Percentiles rank a stretch among this genome's conserved stretches.
These are phyloP conservation scores for Viridothelium virens DNA, from an alignment of 495 filamentous ascomycete species.

Conservation along the genomic window DNA sequence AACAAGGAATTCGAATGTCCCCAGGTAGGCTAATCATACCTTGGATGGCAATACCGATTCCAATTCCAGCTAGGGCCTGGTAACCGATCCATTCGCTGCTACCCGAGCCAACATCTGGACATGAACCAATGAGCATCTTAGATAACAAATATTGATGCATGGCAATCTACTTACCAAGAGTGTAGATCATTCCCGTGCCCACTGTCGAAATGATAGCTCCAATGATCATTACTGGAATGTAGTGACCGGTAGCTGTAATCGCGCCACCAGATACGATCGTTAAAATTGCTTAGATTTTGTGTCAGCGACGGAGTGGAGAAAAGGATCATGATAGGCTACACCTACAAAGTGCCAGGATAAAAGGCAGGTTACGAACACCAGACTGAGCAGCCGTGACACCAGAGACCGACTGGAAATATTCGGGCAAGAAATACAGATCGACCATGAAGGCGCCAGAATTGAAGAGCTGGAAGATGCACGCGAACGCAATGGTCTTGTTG, in stretches of 20 bases:
- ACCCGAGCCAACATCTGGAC: slow-evolving; percentile 27
- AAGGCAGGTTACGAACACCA: slow-evolving; percentile 27
- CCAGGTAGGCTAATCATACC: background rate
- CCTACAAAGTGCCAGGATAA: slow-evolving; percentile 17
- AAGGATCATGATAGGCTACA: too few relatives aligned
- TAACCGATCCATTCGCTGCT: slow-evolving; percentile 17
- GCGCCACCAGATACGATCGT: slow-evolving; percentile 16
- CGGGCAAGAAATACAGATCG: slow-evolving; percentile 23
- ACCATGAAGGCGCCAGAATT: slow-evolving; percentile 20
- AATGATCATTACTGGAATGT: slow-evolving; percentile 17
- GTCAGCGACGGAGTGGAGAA: slow-evolving; percentile 12
- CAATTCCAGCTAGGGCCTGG: slow-evolving; percentile 16
- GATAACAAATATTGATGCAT: slow-evolving; percentile 62
- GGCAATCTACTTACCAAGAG: slow-evolving; percentile 31
- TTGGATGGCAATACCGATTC: slow-evolving; percentile 13
- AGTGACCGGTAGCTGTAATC: slow-evolving; percentile 17
- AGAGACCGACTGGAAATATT: slow-evolving; percentile 28
- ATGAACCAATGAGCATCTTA: slow-evolving; percentile 56
- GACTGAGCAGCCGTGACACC: slow-evolving; percentile 20
- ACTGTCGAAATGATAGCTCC: slow-evolving; percentile 23
- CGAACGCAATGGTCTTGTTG: slow-evolving; percentile 39
- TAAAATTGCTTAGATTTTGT: slow-evolving; percentile 7
- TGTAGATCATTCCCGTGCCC: slow-evolving; percentile 24
- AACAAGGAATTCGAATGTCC: too few relatives aligned
- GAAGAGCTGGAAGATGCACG: slow-evolving; percentile 27